Conservation (phyloP, 179 eudicot species). For the Spinacia oleracea region DNA sequence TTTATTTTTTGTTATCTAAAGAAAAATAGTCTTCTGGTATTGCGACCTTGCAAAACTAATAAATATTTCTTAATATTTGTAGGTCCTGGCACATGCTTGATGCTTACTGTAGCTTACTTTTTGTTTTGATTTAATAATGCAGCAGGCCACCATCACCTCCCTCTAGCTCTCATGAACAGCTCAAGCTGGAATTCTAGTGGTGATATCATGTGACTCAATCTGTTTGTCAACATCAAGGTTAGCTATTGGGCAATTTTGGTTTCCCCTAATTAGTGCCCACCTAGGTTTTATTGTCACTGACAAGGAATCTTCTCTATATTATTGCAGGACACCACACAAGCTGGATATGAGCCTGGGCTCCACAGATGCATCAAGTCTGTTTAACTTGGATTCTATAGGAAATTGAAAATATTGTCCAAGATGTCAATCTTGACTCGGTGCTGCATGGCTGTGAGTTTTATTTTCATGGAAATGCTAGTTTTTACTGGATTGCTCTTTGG, state of each 20-base stretch:
- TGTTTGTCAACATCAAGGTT: conserved; percentile 17
- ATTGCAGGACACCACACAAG: conserved; percentile 16
- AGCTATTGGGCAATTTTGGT: conserved; percentile 13
- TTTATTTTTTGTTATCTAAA: background rate
- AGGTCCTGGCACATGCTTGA: conserved; percentile 11
- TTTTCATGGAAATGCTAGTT: background rate
- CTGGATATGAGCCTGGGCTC: conserved; percentile 23
- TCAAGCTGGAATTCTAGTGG: conserved; percentile 13
- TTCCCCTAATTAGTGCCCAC: conserved; percentile 23
- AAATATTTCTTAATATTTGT: background rate
- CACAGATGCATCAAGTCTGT: conserved; percentile 11
- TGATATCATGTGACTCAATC: conserved; percentile 23
- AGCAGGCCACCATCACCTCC: conserved; percentile 11
- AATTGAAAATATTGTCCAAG: background rate
- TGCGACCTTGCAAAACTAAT: background rate
- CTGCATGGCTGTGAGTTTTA: conserved; percentile 16
- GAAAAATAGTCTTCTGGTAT: background rate
- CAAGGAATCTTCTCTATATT: conserved; percentile 28
- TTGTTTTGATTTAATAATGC: conserved; percentile 12
- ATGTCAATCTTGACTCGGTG: background rate
- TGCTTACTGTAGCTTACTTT: background rate
- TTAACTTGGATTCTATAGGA: background rate
- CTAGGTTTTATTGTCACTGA: conserved; percentile 26
- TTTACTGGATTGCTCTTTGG: background rate
- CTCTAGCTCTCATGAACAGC: background rate